Evolutionary conservation across 768 basidiomycete species (phyloP).

Genomic region (Zangia roseola): DNA sequence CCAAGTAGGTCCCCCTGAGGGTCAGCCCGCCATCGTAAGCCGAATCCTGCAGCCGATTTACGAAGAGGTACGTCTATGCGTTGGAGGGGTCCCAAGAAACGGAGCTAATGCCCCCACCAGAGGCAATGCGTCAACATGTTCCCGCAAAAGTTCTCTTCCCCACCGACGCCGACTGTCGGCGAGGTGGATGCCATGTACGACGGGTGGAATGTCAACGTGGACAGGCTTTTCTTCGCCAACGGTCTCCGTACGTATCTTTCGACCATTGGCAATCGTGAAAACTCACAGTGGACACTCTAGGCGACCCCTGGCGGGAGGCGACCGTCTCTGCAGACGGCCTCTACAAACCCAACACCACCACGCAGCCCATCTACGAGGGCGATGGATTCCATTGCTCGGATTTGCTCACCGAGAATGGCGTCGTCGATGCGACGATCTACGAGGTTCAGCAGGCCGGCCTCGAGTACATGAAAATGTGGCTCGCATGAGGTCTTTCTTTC

Average conservation of each 20-base stretch:
- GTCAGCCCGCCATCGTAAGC: constrained; percentile 35
- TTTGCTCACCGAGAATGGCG: constrained; percentile 39
- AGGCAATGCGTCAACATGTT: constrained; percentile 73
- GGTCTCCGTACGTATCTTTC: constrained; percentile 49
- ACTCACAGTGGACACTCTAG: constrained; percentile 31
- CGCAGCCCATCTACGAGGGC: constrained; percentile 55
- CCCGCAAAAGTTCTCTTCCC: constrained; percentile 51
- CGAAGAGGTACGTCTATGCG: constrained; percentile 19
- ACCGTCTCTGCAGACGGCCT: constrained; percentile 61
- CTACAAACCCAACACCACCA: constrained; percentile 43
- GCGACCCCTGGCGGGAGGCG: constrained; percentile 72
- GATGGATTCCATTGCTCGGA: constrained; percentile 74
- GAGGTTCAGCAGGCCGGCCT: constrained; percentile 56
- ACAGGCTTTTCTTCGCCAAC: constrained; percentile 68
- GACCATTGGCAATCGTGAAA: no score
- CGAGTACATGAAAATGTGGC: constrained; percentile 54
- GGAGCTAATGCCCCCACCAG: constrained; percentile 29
- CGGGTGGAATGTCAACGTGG: constrained; percentile 61
- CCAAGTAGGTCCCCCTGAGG: constrained; percentile 38
- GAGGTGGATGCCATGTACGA: constrained; percentile 49
- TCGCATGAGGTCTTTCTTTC: constrained; percentile 32
- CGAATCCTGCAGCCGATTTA: constrained; percentile 33
- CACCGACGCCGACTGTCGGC: constrained; percentile 42
- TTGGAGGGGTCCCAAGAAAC: no score
- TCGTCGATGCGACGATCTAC: constrained; percentile 48